These are phyloP conservation scores for Nannizziopsis barbatae DNA, from an alignment of 2,329 filamentous ascomycete genomes.

Conservation along the genomic window DNA sequence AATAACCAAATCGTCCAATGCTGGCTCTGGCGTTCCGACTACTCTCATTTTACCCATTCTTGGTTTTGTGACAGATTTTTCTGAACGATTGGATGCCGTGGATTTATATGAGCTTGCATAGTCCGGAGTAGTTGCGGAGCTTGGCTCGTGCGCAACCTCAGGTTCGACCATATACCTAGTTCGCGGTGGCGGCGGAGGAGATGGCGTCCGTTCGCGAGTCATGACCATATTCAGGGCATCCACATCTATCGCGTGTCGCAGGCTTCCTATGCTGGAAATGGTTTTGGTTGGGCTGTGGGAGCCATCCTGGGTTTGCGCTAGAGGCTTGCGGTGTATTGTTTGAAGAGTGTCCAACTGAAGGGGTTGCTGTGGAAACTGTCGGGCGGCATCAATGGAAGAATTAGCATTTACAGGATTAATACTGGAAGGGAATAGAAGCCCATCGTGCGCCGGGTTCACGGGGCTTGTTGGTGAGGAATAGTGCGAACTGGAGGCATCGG, in stretches of 20 bases:
- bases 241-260: constrained; percentile 36
- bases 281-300: constrained; percentile 20
- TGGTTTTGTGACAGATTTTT: constrained; percentile 43
- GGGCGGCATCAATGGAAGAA: constrained; percentile 8
- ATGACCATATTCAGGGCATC: constrained; percentile 42
- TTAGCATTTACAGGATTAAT: constrained; percentile 8
- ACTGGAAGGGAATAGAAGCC: background rate
- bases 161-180: constrained; percentile 5
- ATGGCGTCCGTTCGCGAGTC: constrained; percentile 15
- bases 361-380: constrained; percentile 9
- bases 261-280: constrained; percentile 32
- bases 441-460: constrained; percentile 7
- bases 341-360: constrained; percentile 7
- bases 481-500: constrained; percentile 9
- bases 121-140: constrained; percentile 57
- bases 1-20: constrained; percentile 36
- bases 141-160: constrained; percentile 45
- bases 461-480: constrained; percentile 13
- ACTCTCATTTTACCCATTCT: constrained; percentile 72
- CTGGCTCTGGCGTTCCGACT: constrained; percentile 48
- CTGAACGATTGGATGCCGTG: constrained; percentile 33
- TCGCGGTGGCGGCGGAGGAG: constrained; percentile 6
- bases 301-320: constrained; percentile 26
- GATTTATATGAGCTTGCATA: constrained; percentile 61
- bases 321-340: constrained; percentile 37